A percentile compares a stretch with the other conserved stretches of the same genome.
phyloP scores from a whole-genome alignment of 345 rosid species.

The Citrus mangshanensis region DNA sequence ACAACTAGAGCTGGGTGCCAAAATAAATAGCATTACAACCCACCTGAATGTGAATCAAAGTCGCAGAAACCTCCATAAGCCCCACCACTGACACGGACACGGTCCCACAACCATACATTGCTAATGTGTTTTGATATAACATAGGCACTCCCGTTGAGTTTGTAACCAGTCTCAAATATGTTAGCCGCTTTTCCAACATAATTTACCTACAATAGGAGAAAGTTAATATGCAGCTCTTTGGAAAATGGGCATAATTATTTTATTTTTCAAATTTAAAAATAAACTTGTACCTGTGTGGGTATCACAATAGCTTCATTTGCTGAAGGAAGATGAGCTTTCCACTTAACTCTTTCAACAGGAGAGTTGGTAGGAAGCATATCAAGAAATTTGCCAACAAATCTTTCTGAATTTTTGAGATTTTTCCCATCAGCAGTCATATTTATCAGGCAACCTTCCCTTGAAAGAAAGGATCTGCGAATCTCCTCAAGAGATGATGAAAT shows the following conservation, averaged over 20 bases:
- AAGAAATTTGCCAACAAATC: conserved; percentile 69
- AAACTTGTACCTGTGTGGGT: conserved; percentile 73
- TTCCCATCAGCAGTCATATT: conserved; percentile 89
- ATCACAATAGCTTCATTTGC: conserved; percentile 88
- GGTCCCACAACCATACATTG: conserved; percentile 97
- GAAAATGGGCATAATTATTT: background rate
- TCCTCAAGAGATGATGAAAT: conserved; percentile 89
- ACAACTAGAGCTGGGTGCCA: background rate
- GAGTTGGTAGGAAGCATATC: conserved; percentile 77
- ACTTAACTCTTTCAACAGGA: conserved; percentile 35
- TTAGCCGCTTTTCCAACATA: conserved; percentile 96
- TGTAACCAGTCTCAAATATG: conserved; percentile 68
- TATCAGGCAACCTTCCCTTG: conserved; percentile 72
- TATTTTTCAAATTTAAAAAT: background rate
- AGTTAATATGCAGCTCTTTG: background rate
- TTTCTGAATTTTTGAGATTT: conserved; percentile 55
- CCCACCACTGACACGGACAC: conserved; percentile 95
- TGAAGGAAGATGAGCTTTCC: conserved; percentile 61
- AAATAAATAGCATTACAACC: background rate
- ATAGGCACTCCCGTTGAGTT: conserved; percentile 85
- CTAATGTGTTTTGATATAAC: conserved; percentile 87
- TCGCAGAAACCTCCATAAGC: conserved; percentile 98
- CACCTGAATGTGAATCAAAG: conserved; percentile 94
- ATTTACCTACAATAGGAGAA: conserved; percentile 62
- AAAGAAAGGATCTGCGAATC: conserved; percentile 72